Evolutionary conservation across 2,329 filamentous ascomycete genomes (phyloP).

Genomic region (Remersonia thermophila): DNA sequence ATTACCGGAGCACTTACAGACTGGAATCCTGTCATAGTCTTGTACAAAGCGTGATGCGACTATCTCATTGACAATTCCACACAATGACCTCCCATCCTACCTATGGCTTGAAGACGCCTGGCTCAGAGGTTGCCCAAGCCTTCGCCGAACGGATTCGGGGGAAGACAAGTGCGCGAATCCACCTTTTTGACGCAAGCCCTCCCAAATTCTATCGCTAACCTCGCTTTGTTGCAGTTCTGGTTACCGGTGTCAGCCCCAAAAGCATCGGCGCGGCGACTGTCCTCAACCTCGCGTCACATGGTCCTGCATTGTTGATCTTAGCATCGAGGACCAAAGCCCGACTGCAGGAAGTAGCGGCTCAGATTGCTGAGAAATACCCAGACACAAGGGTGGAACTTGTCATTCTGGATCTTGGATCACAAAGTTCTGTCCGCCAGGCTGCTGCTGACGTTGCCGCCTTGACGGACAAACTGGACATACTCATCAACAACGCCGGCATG

Average conservation of each 20-base stretch:
- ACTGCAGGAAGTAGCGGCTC: conserved; percentile 27
- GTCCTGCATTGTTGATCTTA: conserved; percentile 29
- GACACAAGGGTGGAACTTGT: conserved; percentile 24
- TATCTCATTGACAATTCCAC: no score
- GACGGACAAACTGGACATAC: conserved; percentile 26
- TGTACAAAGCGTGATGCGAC: no score
- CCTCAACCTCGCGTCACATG: conserved; percentile 32
- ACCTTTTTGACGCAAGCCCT: no score
- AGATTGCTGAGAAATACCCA: conserved; percentile 25
- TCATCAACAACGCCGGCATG: conserved; percentile 32
- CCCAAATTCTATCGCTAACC: no score
- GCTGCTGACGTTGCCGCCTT: conserved; percentile 22
- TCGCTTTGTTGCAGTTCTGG: conserved; percentile 26
- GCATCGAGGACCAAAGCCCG: conserved; percentile 33
- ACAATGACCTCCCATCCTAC: conserved; percentile 24
- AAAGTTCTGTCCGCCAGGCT: conserved; percentile 25
- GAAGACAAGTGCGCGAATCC: conserved; percentile 19
- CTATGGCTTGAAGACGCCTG: conserved; percentile 24
- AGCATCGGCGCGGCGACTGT: conserved; percentile 31
- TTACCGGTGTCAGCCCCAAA: conserved; percentile 31
- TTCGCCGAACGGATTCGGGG: conserved; percentile 21
- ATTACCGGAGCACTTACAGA: no score
- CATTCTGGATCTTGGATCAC: conserved; percentile 26
- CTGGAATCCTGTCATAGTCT: no score
- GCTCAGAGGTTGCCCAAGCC: conserved; percentile 22